Conservation (phyloP, 2,329 filamentous ascomycete genomes). For the Fusarium sp. region DNA sequence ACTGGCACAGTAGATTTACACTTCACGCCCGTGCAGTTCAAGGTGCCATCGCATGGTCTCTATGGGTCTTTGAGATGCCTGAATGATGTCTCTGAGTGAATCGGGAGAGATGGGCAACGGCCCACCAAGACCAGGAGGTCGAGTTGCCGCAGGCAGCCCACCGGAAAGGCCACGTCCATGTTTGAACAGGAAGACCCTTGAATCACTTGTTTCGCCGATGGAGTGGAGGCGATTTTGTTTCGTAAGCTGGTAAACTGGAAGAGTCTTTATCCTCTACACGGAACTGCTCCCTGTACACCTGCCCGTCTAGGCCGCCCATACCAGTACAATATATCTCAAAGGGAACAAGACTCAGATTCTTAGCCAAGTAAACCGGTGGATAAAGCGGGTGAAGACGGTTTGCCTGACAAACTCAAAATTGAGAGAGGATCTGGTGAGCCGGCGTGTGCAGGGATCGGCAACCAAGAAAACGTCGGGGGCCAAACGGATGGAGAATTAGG, state of each 20-base stretch:
- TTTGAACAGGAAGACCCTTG: not conserved
- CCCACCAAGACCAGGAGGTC: conserved; percentile 4
- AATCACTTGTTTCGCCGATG: not conserved
- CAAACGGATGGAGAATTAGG: not conserved
- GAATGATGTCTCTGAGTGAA: not conserved
- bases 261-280: conserved; percentile 8
- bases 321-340: not conserved
- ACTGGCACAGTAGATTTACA: conserved; percentile 1
- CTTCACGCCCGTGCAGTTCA: not conserved
- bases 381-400: conserved; percentile 6
- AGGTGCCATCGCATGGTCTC: not conserved
- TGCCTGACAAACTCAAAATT: not conserved
- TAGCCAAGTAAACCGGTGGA: conserved; percentile 5
- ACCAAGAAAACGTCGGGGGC: not conserved
- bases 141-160: not conserved
- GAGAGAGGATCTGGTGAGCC: not conserved
- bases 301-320: not conserved
- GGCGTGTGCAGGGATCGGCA: conserved; percentile 6
- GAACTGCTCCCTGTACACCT: not conserved
- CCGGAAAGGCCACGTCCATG: not conserved
- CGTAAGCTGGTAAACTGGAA: not conserved
- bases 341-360: not conserved
- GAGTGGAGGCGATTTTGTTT: conserved; percentile 1
- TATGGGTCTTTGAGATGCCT: not conserved
- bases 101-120: conserved; percentile 11